Evolutionary conservation across 768 basidiomycete species (phyloP).

Genomic region (Lentinula sp.): DNA sequence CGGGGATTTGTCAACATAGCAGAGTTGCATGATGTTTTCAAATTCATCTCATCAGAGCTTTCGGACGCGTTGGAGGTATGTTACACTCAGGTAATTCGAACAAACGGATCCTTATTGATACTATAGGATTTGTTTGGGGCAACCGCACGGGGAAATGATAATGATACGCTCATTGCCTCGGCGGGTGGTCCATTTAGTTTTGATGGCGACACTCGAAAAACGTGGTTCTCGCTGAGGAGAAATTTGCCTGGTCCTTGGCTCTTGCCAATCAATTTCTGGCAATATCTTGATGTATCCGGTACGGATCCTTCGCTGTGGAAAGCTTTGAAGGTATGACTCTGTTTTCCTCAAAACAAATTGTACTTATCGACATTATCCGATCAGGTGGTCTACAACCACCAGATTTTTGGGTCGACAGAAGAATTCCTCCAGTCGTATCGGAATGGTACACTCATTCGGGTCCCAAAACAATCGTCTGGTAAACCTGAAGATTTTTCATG

Average conservation of each 20-base stretch:
- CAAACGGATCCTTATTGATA: not conserved
- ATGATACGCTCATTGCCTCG: conserved; percentile 43
- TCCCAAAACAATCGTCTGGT: conserved; percentile 22
- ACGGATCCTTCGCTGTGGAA: conserved; percentile 48
- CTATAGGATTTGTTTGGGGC: conserved; percentile 44
- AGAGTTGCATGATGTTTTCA: conserved; percentile 25
- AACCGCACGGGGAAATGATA: conserved; percentile 32
- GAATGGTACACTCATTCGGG: conserved; percentile 44
- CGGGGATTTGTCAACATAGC: conserved; percentile 26
- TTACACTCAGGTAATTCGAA: not conserved
- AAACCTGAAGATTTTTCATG: conserved; percentile 31
- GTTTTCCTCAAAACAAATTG: not conserved
- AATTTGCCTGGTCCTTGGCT: conserved; percentile 46
- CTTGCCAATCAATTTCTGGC: conserved; percentile 50
- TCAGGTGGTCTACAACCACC: conserved; percentile 54
- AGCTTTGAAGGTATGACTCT: conserved; percentile 35
- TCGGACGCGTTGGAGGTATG: conserved; percentile 35
- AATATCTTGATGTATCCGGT: conserved; percentile 51
- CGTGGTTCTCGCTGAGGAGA: conserved; percentile 45
- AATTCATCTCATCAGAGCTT: conserved; percentile 26
- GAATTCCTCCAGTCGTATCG: conserved; percentile 48
- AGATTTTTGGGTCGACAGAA: conserved; percentile 41
- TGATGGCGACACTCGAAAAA: conserved; percentile 53
- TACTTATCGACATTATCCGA: not conserved
- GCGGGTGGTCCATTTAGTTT: conserved; percentile 48